Conservation (phyloP, 1,284 basidiomycete species). For the Somion occarium region DNA sequence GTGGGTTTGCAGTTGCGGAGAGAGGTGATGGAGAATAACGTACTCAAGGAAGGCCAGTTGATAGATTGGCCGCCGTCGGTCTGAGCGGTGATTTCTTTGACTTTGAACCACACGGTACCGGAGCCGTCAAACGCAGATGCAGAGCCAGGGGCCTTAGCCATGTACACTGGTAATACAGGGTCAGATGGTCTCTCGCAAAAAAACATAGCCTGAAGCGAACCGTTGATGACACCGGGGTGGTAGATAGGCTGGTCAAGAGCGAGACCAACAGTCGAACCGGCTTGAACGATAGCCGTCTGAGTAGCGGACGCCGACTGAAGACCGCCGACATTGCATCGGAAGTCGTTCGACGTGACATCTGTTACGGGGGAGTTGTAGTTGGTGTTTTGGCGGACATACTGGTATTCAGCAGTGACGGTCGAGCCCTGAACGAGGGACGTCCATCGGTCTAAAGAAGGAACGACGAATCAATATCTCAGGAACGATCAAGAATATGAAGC, state of each 20-base stretch:
- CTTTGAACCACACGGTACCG: constrained; percentile 28
- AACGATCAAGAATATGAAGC: neutral
- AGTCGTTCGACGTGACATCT: constrained; percentile 26
- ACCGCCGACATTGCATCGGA: constrained; percentile 36
- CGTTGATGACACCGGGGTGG: constrained; percentile 23
- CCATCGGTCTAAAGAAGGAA: constrained; percentile 2
- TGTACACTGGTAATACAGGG: constrained; percentile 18
- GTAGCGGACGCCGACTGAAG: constrained; percentile 27
- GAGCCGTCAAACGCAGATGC: constrained; percentile 20
- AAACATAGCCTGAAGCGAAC: constrained; percentile 2
- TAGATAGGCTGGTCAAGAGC: constrained; percentile 23
- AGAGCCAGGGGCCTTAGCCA: constrained; percentile 25
- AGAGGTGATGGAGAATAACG: neutral
- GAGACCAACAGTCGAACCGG: constrained; percentile 27
- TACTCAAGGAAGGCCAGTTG: constrained; percentile 18
- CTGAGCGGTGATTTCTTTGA: constrained; percentile 34
- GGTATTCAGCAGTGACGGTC: constrained; percentile 7
- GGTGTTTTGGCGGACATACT: constrained; percentile 11
- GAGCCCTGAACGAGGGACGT: constrained; percentile 8
- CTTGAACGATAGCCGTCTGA: constrained; percentile 21
- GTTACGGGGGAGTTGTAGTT: constrained; percentile 13
- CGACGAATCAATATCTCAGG: neutral
- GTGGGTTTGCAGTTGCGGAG: too few relatives aligned
- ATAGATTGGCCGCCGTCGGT: constrained; percentile 37
- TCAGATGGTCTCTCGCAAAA: neutral